Conservation (phyloP, 208 protist species). For the Trypanosoma platydactyli region DNA sequence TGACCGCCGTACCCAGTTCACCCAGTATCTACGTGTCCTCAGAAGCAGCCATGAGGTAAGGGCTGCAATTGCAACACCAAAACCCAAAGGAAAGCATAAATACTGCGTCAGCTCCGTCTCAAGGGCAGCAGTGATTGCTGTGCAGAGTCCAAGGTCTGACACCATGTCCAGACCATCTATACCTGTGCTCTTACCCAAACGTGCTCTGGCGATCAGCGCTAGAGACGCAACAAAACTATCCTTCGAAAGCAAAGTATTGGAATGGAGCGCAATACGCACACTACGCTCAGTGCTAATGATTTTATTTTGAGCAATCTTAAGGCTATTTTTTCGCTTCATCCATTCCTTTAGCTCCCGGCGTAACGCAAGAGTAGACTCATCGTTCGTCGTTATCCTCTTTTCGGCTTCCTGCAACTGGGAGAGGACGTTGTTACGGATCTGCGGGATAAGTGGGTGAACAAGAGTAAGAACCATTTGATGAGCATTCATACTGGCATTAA, state of each 20-base stretch:
- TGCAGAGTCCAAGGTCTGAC: neutral
- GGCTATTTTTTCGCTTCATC: constrained; percentile 30
- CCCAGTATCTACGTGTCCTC: constrained; percentile 11
- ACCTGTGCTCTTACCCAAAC: constrained; percentile 32
- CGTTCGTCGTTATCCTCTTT: constrained; percentile 42
- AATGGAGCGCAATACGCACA: constrained; percentile 5
- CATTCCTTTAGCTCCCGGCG: constrained; percentile 53
- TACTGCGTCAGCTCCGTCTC: constrained; percentile 13
- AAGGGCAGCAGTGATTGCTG: constrained; percentile 15
- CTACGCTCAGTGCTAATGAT: constrained; percentile 11
- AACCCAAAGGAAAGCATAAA: constrained; percentile 15
- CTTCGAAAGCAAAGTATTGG: constrained; percentile 21
- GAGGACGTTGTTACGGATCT: constrained; percentile 13
- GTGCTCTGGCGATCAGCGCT: constrained; percentile 45
- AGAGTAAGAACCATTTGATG: constrained; percentile 27
- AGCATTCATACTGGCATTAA: constrained; percentile 13
- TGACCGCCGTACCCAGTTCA: constrained; percentile 6
- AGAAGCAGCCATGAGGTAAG: constrained; percentile 18
- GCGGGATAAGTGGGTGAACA: constrained; percentile 29
- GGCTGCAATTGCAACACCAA: neutral
- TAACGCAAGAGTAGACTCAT: constrained; percentile 60
- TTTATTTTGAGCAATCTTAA: constrained; percentile 30
- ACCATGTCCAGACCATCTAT: constrained; percentile 14
- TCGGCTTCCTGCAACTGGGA: constrained; percentile 16
- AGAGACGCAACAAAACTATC: constrained; percentile 40